Base-by-base conservation (phyloP, 2,329 filamentous ascomycete species). In the Coniochaeta sp. region DNA sequence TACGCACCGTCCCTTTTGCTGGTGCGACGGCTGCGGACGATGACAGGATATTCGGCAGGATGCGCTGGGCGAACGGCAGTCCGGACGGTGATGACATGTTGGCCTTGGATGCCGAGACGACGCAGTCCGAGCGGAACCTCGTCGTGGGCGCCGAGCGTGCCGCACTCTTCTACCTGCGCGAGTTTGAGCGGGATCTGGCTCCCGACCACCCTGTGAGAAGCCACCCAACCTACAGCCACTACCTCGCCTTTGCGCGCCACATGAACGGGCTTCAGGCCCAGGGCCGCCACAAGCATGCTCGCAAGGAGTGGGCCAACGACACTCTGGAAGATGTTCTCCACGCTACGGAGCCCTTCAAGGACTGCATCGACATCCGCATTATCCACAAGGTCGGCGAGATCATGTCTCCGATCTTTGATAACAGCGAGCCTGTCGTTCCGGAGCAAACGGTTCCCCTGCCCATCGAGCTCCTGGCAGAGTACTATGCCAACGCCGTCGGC, bases 11-110 rank as follows among this genome's bases (percentile, higher is more conserved):
- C 30, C 30, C 58, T 7, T 52, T 61, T 24, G 54, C 55, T 13
- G 47, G 53, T 2, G 51, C 56, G 2, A 55, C 57, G 2, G 51
- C 47, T 13, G 50, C 50, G 8, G 56, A 58, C 10, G 59, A 61
- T 40, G 51, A 50, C 18, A 13, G 30, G 9, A 49, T 60, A 30
- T 64, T 59, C 52, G n/a, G 9, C 30, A 32, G n/a, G 9, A 32
- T n/a, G 9, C 30, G 9, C 9, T n/a, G 9, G 9, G n/a, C 9
- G 9, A 9, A 9, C n/a, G 9, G n/a, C 30, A 9, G 9, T 9
- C 30, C 30, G 30, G 30, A 32, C n/a, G 30, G 30, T 32, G 30
- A 9, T 32, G 30, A 9, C 9, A n/a, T 32, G 30, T 9, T 32
- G 9, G 30, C 9, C 30, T n/a, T n/a, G n/a, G n/a, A 32, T n/a